phyloP scores from a whole-genome alignment of 768 basidiomycete species.

The Pulveroboletus sp. region DNA sequence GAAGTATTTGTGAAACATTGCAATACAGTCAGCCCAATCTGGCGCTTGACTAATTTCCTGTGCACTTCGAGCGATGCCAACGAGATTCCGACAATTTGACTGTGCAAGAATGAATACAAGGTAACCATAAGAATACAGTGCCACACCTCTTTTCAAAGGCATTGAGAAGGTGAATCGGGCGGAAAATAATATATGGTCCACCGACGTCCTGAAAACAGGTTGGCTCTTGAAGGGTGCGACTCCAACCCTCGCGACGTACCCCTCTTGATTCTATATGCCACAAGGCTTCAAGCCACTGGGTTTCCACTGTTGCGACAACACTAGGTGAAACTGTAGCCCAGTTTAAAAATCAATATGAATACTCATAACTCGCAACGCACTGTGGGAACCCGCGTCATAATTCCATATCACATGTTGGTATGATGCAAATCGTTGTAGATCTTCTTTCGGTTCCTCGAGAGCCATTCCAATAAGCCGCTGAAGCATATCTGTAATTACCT shows the following conservation, averaged over 20 bases:
- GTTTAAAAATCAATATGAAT: neutral
- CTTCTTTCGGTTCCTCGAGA: constrained; percentile 28
- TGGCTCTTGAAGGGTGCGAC: neutral
- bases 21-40: constrained; percentile 35
- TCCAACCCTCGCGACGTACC: constrained; percentile 6
- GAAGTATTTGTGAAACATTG: constrained; percentile 35
- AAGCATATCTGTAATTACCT: constrained; percentile 20
- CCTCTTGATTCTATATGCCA: constrained; percentile 33
- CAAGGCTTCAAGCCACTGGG: constrained; percentile 48
- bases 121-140: neutral
- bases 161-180: constrained; percentile 38
- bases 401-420: constrained; percentile 60
- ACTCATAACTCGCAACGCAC: constrained; percentile 30
- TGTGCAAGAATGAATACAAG: constrained; percentile 19
- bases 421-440: constrained; percentile 43
- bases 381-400: constrained; percentile 32
- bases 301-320: constrained; percentile 33
- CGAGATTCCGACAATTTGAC: constrained; percentile 39
- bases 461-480: constrained; percentile 39
- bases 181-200: constrained; percentile 42
- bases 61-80: constrained; percentile 39
- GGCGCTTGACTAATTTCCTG: constrained; percentile 34
- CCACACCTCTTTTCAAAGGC: constrained; percentile 40
- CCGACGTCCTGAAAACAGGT: constrained; percentile 16
- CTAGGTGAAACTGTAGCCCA: constrained; percentile 29